phyloP scores from a whole-genome alignment of 2,329 filamentous ascomycete species.

The Apiospora hydei region DNA sequence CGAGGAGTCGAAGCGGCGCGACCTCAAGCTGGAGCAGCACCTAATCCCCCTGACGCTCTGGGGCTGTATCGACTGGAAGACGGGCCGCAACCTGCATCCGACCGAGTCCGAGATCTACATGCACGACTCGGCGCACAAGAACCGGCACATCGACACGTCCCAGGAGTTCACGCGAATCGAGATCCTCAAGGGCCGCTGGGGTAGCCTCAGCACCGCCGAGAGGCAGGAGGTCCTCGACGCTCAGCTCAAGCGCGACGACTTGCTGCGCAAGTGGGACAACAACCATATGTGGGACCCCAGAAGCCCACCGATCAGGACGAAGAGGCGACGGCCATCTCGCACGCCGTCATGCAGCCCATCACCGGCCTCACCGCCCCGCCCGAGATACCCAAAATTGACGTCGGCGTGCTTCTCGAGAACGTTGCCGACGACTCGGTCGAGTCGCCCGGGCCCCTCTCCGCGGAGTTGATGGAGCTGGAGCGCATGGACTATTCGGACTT shows the following conservation, averaged over 20 bases:
- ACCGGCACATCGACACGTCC: slow-evolving; percentile 43
- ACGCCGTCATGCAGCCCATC: background rate
- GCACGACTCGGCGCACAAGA: slow-evolving; percentile 51
- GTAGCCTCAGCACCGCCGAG: background rate
- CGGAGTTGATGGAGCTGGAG: background rate
- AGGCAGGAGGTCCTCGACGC: background rate
- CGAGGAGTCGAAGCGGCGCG: slow-evolving; percentile 60
- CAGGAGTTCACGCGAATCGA: slow-evolving; percentile 28
- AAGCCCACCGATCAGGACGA: background rate
- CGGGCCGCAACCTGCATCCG: slow-evolving; percentile 58
- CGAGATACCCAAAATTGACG: background rate
- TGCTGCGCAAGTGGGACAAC: slow-evolving; percentile 15
- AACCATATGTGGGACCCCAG: background rate
- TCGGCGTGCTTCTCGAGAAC: background rate
- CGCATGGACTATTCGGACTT: background rate
- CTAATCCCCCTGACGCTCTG: slow-evolving; percentile 66
- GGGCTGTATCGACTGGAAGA: slow-evolving; percentile 65
- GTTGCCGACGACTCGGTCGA: background rate
- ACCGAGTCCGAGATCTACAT: slow-evolving; percentile 59
- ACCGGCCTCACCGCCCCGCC: background rate
- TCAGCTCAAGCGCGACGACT: background rate
- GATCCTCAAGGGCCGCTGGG: slow-evolving; percentile 25
- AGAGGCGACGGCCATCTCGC: background rate
- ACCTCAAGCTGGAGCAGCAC: slow-evolving; percentile 60
- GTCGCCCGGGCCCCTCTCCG: background rate